Evolutionary conservation across 2,329 filamentous ascomycete species (phyloP), one percentile per base, ranked within the genome.

Genomic region (Aspergillus proliferans): DNA sequence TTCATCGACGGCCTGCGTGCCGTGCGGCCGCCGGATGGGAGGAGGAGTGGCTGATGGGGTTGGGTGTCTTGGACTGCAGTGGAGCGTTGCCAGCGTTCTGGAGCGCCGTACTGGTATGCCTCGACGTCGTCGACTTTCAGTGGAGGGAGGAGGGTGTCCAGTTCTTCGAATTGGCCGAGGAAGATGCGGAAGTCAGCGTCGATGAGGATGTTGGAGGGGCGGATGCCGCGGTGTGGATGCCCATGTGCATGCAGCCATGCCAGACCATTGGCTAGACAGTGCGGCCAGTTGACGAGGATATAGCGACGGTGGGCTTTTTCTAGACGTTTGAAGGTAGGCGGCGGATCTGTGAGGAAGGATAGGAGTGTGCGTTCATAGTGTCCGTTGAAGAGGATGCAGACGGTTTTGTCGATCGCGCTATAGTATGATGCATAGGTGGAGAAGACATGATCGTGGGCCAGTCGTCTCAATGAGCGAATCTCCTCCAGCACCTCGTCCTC

Each of bases 151-250:
- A 83, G 74, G 0, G 75, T 77, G 51, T 76, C 72, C 8, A 83
- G 65, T 6, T 72, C 76, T 42, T 79, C 79, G 51, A 82, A 76
- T 49, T 83, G 77, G 44, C 79, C 78, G 34, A 84, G 76, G 9
- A 75, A 78, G 46, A 85, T 78, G 10, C 69, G 67, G 54, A 79
- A 81, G 26, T 73, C 66, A n/a, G 73, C 67, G 51, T 82, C 76
- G 48, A 85, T 69, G 30, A 82, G 68, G 39, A 85, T 77, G 52
- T 82, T 83, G 2, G 79, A 81, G 1, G 81, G 82, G 14, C 77
- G 72, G 50, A 84, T 82, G 2, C 74, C 73, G 22, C 76, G 75
- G 57, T 85, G 81, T 10, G 70, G 70, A 24, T 77, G 73, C 2
- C 76, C 78, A 26, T 75, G 76, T 8, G 73, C 71, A 58, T 84